Percentiles rank a stretch among this genome's conserved stretches.
Conservation (phyloP, 805 yeast species). For the Kluyveromyces lactis region DNA sequence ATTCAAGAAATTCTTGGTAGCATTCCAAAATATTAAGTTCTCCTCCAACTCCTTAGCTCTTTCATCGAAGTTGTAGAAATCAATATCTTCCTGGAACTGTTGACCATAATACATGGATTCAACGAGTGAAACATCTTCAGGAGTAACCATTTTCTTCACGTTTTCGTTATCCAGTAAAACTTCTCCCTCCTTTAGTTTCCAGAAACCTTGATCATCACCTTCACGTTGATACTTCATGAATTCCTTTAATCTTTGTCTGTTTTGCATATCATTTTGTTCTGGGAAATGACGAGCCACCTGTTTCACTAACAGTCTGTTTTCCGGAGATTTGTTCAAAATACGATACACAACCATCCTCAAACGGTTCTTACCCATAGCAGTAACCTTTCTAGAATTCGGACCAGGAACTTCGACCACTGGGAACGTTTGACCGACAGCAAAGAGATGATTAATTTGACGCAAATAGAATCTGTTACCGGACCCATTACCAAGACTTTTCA, state of each 20-base stretch:
- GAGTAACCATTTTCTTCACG: constrained; percentile 74
- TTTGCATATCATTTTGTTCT: constrained; percentile 95
- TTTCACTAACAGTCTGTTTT: constrained; percentile 68
- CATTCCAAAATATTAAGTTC: constrained; percentile 89
- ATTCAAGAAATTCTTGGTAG: constrained; percentile 81
- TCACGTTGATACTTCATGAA: constrained; percentile 95
- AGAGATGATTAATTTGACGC: constrained; percentile 60
- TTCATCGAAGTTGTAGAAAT: constrained; percentile 40
- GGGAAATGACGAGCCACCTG: constrained; percentile 92
- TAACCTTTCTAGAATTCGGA: constrained; percentile 93
- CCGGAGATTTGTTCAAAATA: constrained; percentile 66
- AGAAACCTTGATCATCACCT: constrained; percentile 89
- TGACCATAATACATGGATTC: constrained; percentile 95
- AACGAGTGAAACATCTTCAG: constrained; percentile 80
- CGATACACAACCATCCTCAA: constrained; percentile 90
- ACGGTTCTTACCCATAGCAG: constrained; percentile 85
- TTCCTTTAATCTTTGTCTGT: constrained; percentile 88
- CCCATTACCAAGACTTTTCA: constrained; percentile 79
- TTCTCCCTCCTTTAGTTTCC: constrained; percentile 74
- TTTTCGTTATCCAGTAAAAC: constrained; percentile 68
- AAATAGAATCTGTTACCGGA: constrained; percentile 59
- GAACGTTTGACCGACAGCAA: constrained; percentile 84
- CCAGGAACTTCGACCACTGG: constrained; percentile 96
- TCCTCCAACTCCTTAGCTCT: constrained; percentile 63
- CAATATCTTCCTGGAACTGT: constrained; percentile 75